Conservation (phyloP, 2,329 filamentous ascomycete genomes). For the Nannizzia gypsea region DNA sequence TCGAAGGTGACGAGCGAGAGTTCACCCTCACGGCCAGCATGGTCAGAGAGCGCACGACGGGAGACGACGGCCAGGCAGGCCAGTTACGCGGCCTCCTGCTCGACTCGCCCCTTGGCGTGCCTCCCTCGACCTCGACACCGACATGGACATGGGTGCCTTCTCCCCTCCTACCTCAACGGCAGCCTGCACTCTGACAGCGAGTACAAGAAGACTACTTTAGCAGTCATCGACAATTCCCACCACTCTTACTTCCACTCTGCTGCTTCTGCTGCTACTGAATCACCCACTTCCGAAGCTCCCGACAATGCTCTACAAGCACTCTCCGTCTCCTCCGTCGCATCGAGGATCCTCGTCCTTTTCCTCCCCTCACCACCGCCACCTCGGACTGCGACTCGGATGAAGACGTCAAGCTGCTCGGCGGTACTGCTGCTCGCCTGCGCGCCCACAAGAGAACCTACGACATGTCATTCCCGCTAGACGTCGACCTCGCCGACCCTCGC, state of each 20-base stretch:
- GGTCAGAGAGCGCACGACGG: conserved; percentile 49
- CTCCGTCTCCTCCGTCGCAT: conserved; percentile 31
- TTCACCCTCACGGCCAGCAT: conserved; percentile 92
- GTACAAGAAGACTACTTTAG: conserved; percentile 4
- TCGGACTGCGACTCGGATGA: conserved; percentile 22
- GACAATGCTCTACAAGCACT: conserved; percentile 28
- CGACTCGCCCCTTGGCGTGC: conserved; percentile 33
- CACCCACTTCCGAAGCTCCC: conserved; percentile 17
- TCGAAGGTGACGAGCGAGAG: conserved; percentile 39
- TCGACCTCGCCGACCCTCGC: not conserved
- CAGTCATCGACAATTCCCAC: not conserved
- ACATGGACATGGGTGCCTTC: conserved; percentile 9
- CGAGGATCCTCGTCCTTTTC: conserved; percentile 29
- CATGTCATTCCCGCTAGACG: conserved; percentile 19
- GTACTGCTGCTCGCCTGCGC: not conserved
- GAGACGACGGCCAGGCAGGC: conserved; percentile 18
- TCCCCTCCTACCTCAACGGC: not conserved
- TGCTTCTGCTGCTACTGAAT: not conserved
- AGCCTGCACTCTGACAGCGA: not conserved
- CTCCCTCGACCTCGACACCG: not conserved
- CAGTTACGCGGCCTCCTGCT: conserved; percentile 20
- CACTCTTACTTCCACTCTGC: too few relatives aligned
- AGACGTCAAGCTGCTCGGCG: not conserved
- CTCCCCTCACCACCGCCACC: conserved; percentile 30
- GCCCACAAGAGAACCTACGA: conserved; percentile 18